A percentile compares a stretch with the other conserved stretches of the same genome.
Conservation (phyloP, 2,329 filamentous ascomycete genomes). For the Exophiala sp. region DNA sequence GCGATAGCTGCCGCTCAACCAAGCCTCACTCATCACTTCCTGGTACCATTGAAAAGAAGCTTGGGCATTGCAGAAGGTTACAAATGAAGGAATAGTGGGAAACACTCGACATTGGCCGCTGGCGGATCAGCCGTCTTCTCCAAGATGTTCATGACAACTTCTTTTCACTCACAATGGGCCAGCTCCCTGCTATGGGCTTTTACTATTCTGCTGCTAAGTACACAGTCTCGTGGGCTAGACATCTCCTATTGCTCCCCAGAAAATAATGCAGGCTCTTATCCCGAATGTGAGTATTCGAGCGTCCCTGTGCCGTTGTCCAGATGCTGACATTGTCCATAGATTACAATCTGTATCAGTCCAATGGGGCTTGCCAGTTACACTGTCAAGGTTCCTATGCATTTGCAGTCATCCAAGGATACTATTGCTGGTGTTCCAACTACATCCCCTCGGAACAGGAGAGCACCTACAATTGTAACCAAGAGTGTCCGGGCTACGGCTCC, state of each 20-base stretch:
- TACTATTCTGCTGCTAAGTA: constrained; percentile 8
- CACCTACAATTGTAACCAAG: constrained; percentile 35
- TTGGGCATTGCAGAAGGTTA: constrained; percentile 1
- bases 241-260: constrained; percentile 40
- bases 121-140: constrained; percentile 3
- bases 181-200: constrained; percentile 2
- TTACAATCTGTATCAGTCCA: constrained; percentile 40
- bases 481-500: constrained; percentile 44
- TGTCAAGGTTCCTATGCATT: constrained; percentile 42
- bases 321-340: constrained; percentile 31
- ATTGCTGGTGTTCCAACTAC: constrained; percentile 48
- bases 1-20: not conserved
- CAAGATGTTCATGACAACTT: constrained; percentile 12
- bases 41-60: not conserved
- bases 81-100: constrained; percentile 18
- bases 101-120: constrained; percentile 6
- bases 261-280: constrained; percentile 40
- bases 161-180: constrained; percentile 3
- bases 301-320: not conserved
- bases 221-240: constrained; percentile 22
- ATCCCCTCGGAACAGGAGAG: constrained; percentile 36
- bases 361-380: constrained; percentile 38
- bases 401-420: constrained; percentile 41
- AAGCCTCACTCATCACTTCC: not conserved
- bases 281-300: constrained; percentile 33